Evolutionary conservation across 2,329 filamentous ascomycete genomes (phyloP), one percentile per base, ranked within the genome.

Genomic region (Botryosphaeria dothidea): DNA sequence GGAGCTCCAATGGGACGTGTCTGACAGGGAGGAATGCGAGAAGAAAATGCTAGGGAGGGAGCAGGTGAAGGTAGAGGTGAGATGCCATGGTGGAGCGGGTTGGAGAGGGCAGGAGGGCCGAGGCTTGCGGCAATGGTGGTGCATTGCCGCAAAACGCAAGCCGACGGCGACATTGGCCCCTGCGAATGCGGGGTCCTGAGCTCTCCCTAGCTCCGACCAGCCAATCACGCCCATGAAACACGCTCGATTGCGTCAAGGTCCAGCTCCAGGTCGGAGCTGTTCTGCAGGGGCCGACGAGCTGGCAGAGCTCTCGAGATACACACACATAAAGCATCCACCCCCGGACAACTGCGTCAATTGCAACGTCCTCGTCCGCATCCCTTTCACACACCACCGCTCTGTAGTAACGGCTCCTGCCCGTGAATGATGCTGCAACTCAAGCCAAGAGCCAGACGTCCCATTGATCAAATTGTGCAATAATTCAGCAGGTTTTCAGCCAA

Each of bases 141-240:
- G 56, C 27, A 60, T 58, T 45, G 56, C 56, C 56, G 56, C 17
- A 56, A 56, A 56, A 27, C 51, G 49, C 49, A 52, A 52, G 51
- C 31, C 51, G 36, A 58, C 54, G 36, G 15, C 34, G 23, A 21
- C 38, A 17, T 25, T 19, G 36, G 54, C 36, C 52, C 36, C 21
- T 58, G 34, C 54, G 38, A 45, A 43, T 7, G 17, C 21, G 29
- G 8, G 29, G 27, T 9, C 17, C 49, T 29, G 49, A 54, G 49
- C 29, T 36, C 29, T 21, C 51, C 51, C 8, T 57, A 43, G 36
- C 52, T 43, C 23, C 54, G 54, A 19, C 23, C 17, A 36, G 13
- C 36, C 54, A 58, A 58, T 56, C 21, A 41, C 34, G 9, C 23
- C 4, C 23, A 7, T 13, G 4, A 23, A 29, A 15, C 17, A 13